Conservation (phyloP, 139 green algal genomes). For the Penium margaritaceum region DNA sequence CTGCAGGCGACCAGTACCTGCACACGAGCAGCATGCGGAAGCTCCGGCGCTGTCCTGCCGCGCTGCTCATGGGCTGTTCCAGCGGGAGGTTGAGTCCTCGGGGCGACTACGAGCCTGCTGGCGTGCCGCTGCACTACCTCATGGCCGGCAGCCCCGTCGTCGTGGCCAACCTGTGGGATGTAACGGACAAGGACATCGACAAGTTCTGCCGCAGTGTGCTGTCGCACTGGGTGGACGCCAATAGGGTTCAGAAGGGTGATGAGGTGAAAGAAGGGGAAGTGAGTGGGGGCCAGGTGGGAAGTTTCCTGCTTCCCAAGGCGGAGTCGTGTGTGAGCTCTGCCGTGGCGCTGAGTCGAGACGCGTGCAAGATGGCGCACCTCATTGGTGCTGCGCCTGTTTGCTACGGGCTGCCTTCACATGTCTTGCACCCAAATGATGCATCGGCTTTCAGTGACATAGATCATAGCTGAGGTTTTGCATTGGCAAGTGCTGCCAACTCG, state of each 20-base stretch:
- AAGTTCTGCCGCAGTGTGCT: slow-evolving; percentile 67
- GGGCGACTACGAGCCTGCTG: slow-evolving; percentile 61
- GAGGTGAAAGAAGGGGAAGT: neutral
- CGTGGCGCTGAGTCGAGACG: slow-evolving; percentile 49
- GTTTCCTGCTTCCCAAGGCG: neutral
- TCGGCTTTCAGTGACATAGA: too few species aligned
- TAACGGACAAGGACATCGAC: slow-evolving; percentile 92
- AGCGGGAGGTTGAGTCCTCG: slow-evolving; percentile 60
- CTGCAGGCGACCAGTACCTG: slow-evolving; percentile 47
- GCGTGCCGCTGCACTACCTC: slow-evolving; percentile 67
- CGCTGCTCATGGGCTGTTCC: slow-evolving; percentile 86
- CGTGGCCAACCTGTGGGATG: slow-evolving; percentile 88
- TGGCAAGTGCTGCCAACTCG: too few species aligned
- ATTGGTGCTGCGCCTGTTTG: slow-evolving; percentile 80
- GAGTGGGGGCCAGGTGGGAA: neutral
- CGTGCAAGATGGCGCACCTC: slow-evolving; percentile 69
- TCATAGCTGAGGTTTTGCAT: too few species aligned
- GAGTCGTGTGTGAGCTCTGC: slow-evolving; percentile 34
- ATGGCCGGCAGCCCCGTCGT: slow-evolving; percentile 67
- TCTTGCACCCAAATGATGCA: too few species aligned
- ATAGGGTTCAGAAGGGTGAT: neutral
- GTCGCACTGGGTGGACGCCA: slow-evolving; percentile 55
- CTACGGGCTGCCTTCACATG: slow-evolving; percentile 83
- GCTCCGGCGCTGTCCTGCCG: slow-evolving; percentile 57
- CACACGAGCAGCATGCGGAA: slow-evolving; percentile 47